Evolutionary conservation across 805 yeast species (phyloP), one percentile per base, ranked within the genome.

Genomic region (Pachysolen tannophilus): DNA sequence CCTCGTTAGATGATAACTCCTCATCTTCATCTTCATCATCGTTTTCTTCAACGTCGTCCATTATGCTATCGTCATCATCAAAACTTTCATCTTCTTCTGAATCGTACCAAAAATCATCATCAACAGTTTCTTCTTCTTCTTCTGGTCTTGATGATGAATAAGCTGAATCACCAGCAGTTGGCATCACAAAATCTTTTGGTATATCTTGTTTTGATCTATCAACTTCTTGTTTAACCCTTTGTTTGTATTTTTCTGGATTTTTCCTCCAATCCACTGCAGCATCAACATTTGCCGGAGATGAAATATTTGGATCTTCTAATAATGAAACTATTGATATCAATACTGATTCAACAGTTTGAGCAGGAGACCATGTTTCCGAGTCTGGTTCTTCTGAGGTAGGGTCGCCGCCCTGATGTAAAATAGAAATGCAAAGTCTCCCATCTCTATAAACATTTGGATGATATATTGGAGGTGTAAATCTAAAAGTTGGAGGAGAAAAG

Each of bases 381-480:
- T 86, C 95, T 3, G 88, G 90, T 57, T 88, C 96, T 45, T 86
- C 96, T 25, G 84, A 73, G 34, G 90, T 80, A 14, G 82, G 83
- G 53, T 87, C 95, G 17, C 95, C 97, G 13, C 90, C 82, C 45
- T 81, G 84, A 58, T 90, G 97, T 41, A 90, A 67, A 43, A 90
- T 90, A 34, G 95, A 85, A 41, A 88, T 87, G 66, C 97, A 90
- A 31, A 92, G 68, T 46, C 94, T 65, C 13, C 97, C 97, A 58
- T 88, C 96, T 41, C 85, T 73, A 61, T 90, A 90, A 37, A 90
- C 94, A 56, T 90, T 90, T 18, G 97, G 97, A 52, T 90, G 97
- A 61, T 78, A 88, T 46, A 90, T 84, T 28, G 95, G 81, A 10
- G 97, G 95, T 6, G 90, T 80, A 66, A 90, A 90, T 47, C 94